Base-by-base conservation (phyloP, 2,329 filamentous ascomycete genomes). In the Alternaria longipes region DNA sequence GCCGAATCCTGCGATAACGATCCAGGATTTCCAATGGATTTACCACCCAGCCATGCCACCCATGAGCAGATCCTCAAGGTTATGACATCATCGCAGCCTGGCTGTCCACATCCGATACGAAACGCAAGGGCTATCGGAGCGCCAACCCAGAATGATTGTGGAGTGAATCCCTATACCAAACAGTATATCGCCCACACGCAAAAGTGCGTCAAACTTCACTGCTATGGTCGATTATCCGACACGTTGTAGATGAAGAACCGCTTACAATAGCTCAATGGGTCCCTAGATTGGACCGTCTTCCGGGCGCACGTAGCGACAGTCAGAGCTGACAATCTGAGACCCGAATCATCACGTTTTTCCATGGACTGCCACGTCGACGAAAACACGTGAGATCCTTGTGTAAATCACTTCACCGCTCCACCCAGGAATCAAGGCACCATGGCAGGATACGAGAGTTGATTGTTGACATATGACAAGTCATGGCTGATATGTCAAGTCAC, bases 401-500 rank as follows among this genome's bases (percentile, higher is more conserved):
- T 47, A 50, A 56, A 65, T 62, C 64, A 28, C 56, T 59, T 65
- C 64, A 65, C 64, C 66, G 64, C 64, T 56, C 52, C 52, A 49
- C 47, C 41, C 40, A 32, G 49, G 60, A 56, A 57, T 54, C 62
- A 62, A 57, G 50, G 61, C 61, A 64, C 28, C 34, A 42, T 26
- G 47, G 40, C 44, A 60, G 41, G 26, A 57, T 34, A 47, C 18
- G 47, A 45, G 47, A 36, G 41, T 20, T 36, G 47, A 46, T 26
- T 49, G 32, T 44, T 50, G 24, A 41, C 42, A 46, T 12, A 8
- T 11, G 22, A 56, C 34, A 45, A 46, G 40, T 58, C 45, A 59
- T 41, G 28, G 28, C 34, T 42, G 47, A 45, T 30, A 24, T 22
- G 18, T 40, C 24, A 28, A 24, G 4, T 14, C 44, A 20, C 36